A percentile compares a stretch with the other conserved stretches of the same genome.
Conservation (phyloP, 139 green algal species). For the Chlamydomonas asymmetrica region DNA sequence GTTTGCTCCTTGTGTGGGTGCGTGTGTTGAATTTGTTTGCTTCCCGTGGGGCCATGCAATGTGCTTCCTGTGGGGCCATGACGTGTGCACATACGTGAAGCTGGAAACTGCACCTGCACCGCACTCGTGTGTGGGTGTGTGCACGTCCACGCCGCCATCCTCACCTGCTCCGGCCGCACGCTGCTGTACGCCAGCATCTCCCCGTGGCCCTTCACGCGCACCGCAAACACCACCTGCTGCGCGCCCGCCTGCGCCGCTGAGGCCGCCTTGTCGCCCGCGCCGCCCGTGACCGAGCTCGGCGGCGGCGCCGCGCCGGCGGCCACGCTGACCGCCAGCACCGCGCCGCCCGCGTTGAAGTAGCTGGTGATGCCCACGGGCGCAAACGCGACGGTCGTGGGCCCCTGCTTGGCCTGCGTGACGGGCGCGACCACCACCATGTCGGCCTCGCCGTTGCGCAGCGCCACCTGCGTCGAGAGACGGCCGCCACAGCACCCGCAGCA, state of each 20-base stretch:
- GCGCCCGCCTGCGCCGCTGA: constrained; percentile 8
- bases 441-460: constrained; percentile 15
- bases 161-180: constrained; percentile 27
- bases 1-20: too few species aligned
- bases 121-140: constrained; percentile 5
- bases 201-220: constrained; percentile 52
- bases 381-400: constrained; percentile 37
- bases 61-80: too few species aligned
- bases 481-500: neutral
- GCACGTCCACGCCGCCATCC: constrained; percentile 11
- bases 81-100: too few species aligned
- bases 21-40: too few species aligned
- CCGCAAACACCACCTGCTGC: constrained; percentile 19
- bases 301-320: neutral
- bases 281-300: constrained; percentile 1
- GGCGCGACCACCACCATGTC: constrained; percentile 43
- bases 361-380: constrained; percentile 65
- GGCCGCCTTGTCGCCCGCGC: neutral
- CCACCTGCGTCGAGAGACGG: constrained; percentile 33
- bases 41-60: too few species aligned
- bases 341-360: constrained; percentile 81
- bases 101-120: constrained; percentile 32
- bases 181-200: constrained; percentile 58
- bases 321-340: constrained; percentile 43
- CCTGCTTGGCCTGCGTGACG: constrained; percentile 3